Conservation (phyloP, 129 eudicot genomes). For the Rutidosis leptorrhynchoides region DNA sequence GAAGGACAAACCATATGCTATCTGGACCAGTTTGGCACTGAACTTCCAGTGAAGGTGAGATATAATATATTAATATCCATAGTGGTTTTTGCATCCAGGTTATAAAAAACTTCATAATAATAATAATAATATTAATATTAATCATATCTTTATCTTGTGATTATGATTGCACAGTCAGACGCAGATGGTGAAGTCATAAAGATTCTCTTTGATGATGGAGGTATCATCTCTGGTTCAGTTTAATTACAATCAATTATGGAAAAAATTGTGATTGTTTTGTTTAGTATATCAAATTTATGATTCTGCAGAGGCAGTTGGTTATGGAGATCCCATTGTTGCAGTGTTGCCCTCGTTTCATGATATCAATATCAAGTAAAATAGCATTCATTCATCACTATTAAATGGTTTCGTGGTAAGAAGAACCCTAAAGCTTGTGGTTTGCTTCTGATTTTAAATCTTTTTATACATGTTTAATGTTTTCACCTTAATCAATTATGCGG, state of each 20-base stretch:
- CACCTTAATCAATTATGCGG: slow-evolving; percentile 16
- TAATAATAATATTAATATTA: too few species aligned
- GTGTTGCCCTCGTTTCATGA: slow-evolving; percentile 71
- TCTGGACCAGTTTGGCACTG: slow-evolving; percentile 73
- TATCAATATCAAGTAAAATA: slow-evolving; percentile 41
- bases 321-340: slow-evolving; percentile 84
- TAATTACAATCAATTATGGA: background rate
- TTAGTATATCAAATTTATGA: slow-evolving; percentile 4
- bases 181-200: too few species aligned
- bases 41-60: slow-evolving; percentile 66
- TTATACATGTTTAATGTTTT: slow-evolving; percentile 24
- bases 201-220: slow-evolving; percentile 73
- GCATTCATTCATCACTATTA: background rate
- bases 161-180: slow-evolving; percentile 55
- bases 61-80: too few species aligned
- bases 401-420: slow-evolving; percentile 20
- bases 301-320: slow-evolving; percentile 83
- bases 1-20: too few species aligned
- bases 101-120: slow-evolving; percentile 13
- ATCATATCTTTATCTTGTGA: background rate
- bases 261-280: background rate
- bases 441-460: slow-evolving; percentile 18
- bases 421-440: slow-evolving; percentile 15
- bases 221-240: slow-evolving; percentile 33
- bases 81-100: too few species aligned